Evolutionary conservation across 805 yeast species (phyloP).

Genomic region (Cyberlindnera subsufficiens): DNA sequence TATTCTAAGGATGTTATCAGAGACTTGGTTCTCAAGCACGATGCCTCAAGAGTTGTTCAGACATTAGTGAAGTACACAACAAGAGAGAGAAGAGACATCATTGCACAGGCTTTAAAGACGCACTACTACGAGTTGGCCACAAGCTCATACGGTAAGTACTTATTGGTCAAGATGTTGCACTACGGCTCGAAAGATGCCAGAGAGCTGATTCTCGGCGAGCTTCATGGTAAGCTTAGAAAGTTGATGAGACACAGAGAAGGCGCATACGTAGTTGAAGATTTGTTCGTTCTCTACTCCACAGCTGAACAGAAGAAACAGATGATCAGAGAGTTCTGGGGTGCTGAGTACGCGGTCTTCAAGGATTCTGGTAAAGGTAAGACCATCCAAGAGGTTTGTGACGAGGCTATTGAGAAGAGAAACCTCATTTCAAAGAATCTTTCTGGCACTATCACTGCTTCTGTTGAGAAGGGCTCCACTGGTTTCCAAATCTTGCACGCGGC

Average conservation of each 20-base stretch:
- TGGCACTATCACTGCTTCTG: conserved; percentile 84
- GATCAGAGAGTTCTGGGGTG: conserved; percentile 95
- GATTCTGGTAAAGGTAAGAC: conserved; percentile 61
- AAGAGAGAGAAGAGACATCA: conserved; percentile 68
- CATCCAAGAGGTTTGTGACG: conserved; percentile 59
- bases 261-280: conserved; percentile 94
- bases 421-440: conserved; percentile 68
- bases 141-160: conserved; percentile 88
- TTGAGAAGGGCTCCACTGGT: conserved; percentile 93
- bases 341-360: conserved; percentile 87
- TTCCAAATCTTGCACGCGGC: conserved; percentile 95
- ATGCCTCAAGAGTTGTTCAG: conserved; percentile 93
- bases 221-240: conserved; percentile 87
- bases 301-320: conserved; percentile 83
- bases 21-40: conserved; percentile 90
- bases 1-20: conserved; percentile 68
- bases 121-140: conserved; percentile 79
- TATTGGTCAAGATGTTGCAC: conserved; percentile 81
- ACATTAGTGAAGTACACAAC: conserved; percentile 83
- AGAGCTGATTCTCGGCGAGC: conserved; percentile 68
- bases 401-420: conserved; percentile 71
- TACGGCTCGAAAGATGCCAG: conserved; percentile 85
- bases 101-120: conserved; percentile 67
- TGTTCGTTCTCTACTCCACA: conserved; percentile 77
- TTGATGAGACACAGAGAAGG: conserved; percentile 97